Evolutionary conservation across 1,284 basidiomycete genomes (phyloP), one percentile per base, ranked within the genome.

Genomic region (Cystobasidiaceae sp.): DNA sequence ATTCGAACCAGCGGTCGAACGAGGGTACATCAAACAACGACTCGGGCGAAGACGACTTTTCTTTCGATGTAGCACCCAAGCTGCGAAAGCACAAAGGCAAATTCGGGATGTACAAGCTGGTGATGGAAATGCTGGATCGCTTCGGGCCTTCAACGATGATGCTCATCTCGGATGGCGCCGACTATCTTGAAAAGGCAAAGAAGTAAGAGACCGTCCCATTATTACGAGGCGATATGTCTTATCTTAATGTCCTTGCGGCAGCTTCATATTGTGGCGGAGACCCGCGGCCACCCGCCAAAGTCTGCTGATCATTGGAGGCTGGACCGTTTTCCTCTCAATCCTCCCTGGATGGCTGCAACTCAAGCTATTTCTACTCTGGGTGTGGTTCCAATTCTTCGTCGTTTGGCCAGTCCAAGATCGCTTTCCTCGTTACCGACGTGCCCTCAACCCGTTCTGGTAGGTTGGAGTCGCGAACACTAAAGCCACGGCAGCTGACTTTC

Each of bases 301-400:
- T 30, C 48, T 68, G 3, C n/a, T 25, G 4, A 7, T 58, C 21
- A 28, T 57, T n/a, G 25, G 44, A 30, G 23, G 32, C 23, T 58
- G 65, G 32, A 39, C 34, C 13, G 6, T 58, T 17, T 54, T 56
- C 23, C 59, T 64, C 9, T 54, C 62, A 13, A 32, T 63, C 2
- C 23, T 52, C 17, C 45, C 52, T 11, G 33, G 50, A 11, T 11
- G 46, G 11, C 15, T 64, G 6, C 52, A 64, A 21, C 28, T 64
- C 39, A 63, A 57, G 23, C 30, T 60, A 2, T 34, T 68, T 39
- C 48, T 51, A 2, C 25, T 54, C 11, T 68, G 59, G 51, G 34
- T 60, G 21, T 64, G 61, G 51, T 48, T 65, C 30, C 61, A 63
- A 9, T 68, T 68, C 49, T 68, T 68, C 33, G 28, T 68, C 7